Evolutionary conservation across 2,329 filamentous ascomycete genomes (phyloP).

Genomic region (Daldinia eschscholtzii): DNA sequence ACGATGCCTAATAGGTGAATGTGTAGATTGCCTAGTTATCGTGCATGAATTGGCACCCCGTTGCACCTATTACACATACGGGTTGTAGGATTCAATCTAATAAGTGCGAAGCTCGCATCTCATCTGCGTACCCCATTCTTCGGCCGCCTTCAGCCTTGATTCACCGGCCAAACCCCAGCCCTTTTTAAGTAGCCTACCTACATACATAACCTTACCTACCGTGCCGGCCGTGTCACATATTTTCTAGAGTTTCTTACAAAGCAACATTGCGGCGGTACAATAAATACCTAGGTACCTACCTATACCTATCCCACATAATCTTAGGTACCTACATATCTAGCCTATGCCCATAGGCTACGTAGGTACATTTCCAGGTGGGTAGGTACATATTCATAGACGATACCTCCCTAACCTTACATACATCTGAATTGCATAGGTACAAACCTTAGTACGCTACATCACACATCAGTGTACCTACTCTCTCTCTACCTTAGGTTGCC

Average conservation of each 20-base stretch:
- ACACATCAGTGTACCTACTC: neutral
- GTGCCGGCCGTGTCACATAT: neutral
- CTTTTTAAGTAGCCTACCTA: constrained; percentile 7
- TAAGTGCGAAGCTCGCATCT: constrained; percentile 33
- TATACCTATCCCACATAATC: neutral
- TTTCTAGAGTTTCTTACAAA: constrained; percentile 34
- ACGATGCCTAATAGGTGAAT: constrained; percentile 24
- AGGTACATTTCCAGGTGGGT: too few species aligned
- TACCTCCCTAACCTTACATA: neutral
- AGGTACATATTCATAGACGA: neutral
- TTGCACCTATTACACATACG: constrained; percentile 2
- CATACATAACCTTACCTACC: neutral
- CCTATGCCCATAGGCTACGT: too few species aligned
- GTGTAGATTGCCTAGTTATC: constrained; percentile 12
- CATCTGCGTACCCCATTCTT: constrained; percentile 23
- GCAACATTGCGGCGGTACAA: constrained; percentile 37
- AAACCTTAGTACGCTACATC: constrained; percentile 7
- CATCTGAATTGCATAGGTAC: neutral
- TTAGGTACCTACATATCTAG: too few species aligned
- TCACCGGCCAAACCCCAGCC: constrained; percentile 24
- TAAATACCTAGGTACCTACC: neutral
- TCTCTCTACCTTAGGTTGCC: neutral
- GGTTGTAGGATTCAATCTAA: constrained; percentile 25
- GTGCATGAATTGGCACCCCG: constrained; percentile 18
- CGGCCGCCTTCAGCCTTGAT: constrained; percentile 38